Percentiles rank a stretch among this genome's conserved stretches.
Evolutionary conservation across 441 rosid species (phyloP).

Genomic region (Metrosideros polymorpha): DNA sequence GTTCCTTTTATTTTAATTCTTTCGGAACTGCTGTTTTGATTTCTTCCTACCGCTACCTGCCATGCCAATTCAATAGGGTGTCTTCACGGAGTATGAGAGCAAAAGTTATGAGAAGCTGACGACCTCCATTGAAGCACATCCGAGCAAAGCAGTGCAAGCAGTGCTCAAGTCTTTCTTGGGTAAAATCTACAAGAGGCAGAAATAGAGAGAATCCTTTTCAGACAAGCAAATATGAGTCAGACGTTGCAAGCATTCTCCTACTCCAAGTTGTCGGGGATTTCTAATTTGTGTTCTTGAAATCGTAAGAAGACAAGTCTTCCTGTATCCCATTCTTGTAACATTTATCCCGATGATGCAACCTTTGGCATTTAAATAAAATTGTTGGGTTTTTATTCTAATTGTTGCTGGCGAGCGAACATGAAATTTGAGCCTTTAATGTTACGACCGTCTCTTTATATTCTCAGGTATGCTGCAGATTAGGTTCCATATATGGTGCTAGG

Average conservation of each 20-base stretch:
- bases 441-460: background rate
- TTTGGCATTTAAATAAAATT: background rate
- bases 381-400: background rate
- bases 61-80: conserved; percentile 27
- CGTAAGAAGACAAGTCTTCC: background rate
- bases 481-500: background rate
- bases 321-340: background rate
- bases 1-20: background rate
- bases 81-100: conserved; percentile 64
- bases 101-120: conserved; percentile 58
- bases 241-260: background rate
- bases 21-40: background rate
- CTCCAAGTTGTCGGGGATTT: background rate
- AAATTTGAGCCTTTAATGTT: background rate
- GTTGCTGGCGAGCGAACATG: background rate
- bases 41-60: background rate
- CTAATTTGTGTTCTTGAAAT: background rate
- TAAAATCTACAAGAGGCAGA: conserved; percentile 88
- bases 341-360: background rate
- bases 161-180: conserved; percentile 79
- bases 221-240: background rate
- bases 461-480: background rate
- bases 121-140: conserved; percentile 55
- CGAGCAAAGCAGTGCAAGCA: conserved; percentile 62
- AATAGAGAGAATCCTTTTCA: conserved; percentile 17